phyloP scores from a whole-genome alignment of 495 filamentous ascomycete genomes.

The Aspergillus steynii region DNA sequence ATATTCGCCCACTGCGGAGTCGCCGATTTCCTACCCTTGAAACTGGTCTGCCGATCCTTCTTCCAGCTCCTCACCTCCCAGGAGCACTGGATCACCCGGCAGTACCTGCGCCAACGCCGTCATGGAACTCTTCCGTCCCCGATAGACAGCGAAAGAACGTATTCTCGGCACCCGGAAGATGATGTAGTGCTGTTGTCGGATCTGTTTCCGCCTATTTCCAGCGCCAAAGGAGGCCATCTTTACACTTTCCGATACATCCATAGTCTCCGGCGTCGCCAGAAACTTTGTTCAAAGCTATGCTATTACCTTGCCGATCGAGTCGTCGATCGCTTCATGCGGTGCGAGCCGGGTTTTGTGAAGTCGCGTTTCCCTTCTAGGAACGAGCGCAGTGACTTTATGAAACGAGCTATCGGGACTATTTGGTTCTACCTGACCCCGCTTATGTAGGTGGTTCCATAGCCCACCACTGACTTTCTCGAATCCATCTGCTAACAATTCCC shows the following conservation, averaged over 20 bases:
- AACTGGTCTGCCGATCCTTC: conserved; percentile 44
- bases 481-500: conserved; percentile 10
- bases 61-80: conserved; percentile 35
- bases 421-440: conserved; percentile 44
- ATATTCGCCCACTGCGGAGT: conserved; percentile 47
- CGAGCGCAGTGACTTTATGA: conserved; percentile 36
- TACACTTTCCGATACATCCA: conserved; percentile 47
- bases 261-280: conserved; percentile 40
- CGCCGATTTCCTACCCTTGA: conserved; percentile 37
- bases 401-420: conserved; percentile 34
- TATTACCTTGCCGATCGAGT: conserved; percentile 48
- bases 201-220: conserved; percentile 45
- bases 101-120: conserved; percentile 46
- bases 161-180: conserved; percentile 47
- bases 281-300: conserved; percentile 40
- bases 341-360: conserved; percentile 33
- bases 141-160: conserved; percentile 37
- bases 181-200: conserved; percentile 49
- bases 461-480: not conserved
- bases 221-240: conserved; percentile 44
- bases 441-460: conserved; percentile 31
- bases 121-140: conserved; percentile 49
- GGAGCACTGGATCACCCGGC: conserved; percentile 43
- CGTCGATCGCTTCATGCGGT: conserved; percentile 40
- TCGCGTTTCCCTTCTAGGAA: conserved; percentile 33